These are phyloP conservation scores for Talaromyces sp. DNA, from an alignment of 2,329 filamentous ascomycete genomes.

Conservation along the genomic window DNA sequence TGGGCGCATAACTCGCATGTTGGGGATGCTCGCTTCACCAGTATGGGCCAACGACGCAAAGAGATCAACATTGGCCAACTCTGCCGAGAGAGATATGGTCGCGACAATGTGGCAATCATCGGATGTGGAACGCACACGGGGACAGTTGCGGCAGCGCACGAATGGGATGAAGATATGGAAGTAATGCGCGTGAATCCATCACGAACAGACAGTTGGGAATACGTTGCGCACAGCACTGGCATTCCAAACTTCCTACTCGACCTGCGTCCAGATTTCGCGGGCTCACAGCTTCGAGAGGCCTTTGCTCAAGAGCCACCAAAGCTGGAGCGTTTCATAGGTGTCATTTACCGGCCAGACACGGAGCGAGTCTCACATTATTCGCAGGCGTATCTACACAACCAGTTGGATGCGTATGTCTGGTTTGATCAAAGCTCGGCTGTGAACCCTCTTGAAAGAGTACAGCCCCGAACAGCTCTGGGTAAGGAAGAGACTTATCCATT, in stretches of 20 bases:
- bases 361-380: constrained; percentile 52
- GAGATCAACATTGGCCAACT: constrained; percentile 55
- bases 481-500: constrained; percentile 53
- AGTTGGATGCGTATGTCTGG: constrained; percentile 52
- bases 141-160: constrained; percentile 51
- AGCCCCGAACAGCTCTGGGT: constrained; percentile 34
- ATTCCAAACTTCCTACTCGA: constrained; percentile 48
- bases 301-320: constrained; percentile 34
- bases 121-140: constrained; percentile 52
- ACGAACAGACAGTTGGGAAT: constrained; percentile 49
- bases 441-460: constrained; percentile 40
- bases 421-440: constrained; percentile 50
- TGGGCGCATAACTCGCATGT: constrained; percentile 56
- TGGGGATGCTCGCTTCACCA: constrained; percentile 53
- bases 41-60: constrained; percentile 44
- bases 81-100: constrained; percentile 46
- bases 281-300: constrained; percentile 35
- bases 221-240: constrained; percentile 47
- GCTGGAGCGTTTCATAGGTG: constrained; percentile 53
- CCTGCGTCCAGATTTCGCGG: constrained; percentile 37
- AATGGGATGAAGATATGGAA: constrained; percentile 52
- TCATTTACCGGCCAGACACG: constrained; percentile 51
- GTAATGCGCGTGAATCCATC: constrained; percentile 50
- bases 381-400: constrained; percentile 43
- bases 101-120: constrained; percentile 41